Evolutionary conservation across 495 filamentous ascomycete genomes (phyloP), one percentile per base, ranked within the genome.

Genomic region (Halenospora varia): DNA sequence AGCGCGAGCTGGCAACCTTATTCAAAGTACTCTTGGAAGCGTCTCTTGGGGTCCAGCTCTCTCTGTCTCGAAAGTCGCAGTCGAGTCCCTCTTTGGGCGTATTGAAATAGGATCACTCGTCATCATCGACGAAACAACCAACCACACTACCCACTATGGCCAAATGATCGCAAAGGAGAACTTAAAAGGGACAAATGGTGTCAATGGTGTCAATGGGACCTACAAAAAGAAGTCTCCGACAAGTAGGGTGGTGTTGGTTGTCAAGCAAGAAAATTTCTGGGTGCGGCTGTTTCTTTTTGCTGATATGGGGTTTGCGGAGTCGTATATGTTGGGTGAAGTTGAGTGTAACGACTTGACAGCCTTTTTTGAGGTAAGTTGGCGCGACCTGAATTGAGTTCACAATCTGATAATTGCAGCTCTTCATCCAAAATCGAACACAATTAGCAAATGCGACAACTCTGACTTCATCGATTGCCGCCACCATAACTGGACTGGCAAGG

Each of bases 251-350:
- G 67, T 82, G 56, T 66, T 88, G 25, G 69, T 71, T 17, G 76
- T 88, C 15, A 76, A 79, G 61, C 79, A 77, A 50, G 82, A 85
- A 52, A 67, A 76, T 17, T 88, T 89, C 67, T 89, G 83, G 83
- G 73, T 85, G 57, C 78, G 85, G 42, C 64, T 87, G 52, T 68
- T 83, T 50, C 67, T 88, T 24, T 85, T 85, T 61, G 82, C 80
- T 22, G 86, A 89, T 70, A 88, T 88, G 84, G 87, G 87, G 2
- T 88, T 90, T 66, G 80, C 86, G 15, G 84, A 88, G 71, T 77
- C 83, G 26, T 88, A 85, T 67, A 87, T 90, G 82, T 72, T 88
- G 3, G 78, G 79, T 48, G 85, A 90, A 67, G 71, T 88, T 25
- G 78, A 81, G 15, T 87, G 83, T 55, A 68, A 73, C 13, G 76